Conservation (phyloP, 345 rosid species). For the Murraya koenigii region DNA sequence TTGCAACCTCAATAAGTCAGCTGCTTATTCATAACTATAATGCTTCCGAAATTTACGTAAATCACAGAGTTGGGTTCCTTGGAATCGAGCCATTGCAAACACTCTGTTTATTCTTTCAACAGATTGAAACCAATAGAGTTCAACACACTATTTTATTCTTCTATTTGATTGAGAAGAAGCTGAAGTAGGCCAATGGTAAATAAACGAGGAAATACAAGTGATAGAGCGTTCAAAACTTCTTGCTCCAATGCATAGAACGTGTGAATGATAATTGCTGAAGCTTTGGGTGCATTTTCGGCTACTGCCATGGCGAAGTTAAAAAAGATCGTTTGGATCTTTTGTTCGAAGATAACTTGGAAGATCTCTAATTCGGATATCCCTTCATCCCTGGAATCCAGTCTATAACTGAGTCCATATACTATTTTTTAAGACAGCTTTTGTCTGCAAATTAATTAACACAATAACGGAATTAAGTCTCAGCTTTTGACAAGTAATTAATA, state of each 20-base stretch:
- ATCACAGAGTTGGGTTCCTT: constrained; percentile 4
- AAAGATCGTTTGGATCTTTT: not conserved
- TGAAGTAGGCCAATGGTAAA: not conserved
- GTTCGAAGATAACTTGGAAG: not conserved
- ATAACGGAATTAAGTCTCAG: no score
- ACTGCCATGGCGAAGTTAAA: not conserved
- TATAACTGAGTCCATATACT: not conserved
- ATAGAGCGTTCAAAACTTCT: not conserved
- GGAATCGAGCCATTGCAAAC: constrained; percentile 7
- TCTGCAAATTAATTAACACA: not conserved
- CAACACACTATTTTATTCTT: not conserved
- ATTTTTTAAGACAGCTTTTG: not conserved
- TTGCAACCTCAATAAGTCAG: not conserved
- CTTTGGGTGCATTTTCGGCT: not conserved
- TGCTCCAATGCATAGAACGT: not conserved
- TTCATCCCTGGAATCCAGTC: not conserved
- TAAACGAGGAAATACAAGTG: not conserved
- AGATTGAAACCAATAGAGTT: not conserved
- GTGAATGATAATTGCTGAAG: not conserved
- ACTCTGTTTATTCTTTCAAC: constrained; percentile 13
- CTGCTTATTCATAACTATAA: not conserved
- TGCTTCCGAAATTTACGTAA: constrained; percentile 9
- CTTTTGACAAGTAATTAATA: no score
- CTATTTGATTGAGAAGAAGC: not conserved
- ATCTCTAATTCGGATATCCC: not conserved